Evolutionary conservation across 441 rosid genomes (phyloP), one percentile per base, ranked within the genome.

Genomic region (Brassica balearica): DNA sequence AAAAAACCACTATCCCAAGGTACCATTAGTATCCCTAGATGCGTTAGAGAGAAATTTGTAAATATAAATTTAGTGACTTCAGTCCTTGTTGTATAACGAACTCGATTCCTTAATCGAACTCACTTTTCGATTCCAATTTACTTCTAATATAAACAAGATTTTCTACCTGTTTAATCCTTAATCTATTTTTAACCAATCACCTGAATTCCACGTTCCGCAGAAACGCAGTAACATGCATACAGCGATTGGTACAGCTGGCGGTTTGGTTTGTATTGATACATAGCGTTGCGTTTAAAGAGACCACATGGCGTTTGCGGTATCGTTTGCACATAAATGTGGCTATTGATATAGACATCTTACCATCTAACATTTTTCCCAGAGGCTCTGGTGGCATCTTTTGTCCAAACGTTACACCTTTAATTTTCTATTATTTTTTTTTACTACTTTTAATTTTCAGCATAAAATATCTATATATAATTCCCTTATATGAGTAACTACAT

Each of bases 331-430:
- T 80, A 75, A 74, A 80, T 80, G 68, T 75, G 69, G 12, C 8
- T 56, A 46, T 75, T 70, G 82, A 80, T n/a, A 70, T 69, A 56
- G 82, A 80, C 82, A 75, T 80, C 80, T 80, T 70, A 80, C 82
- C 82, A 19, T 80, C 72, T 65, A 65, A 75, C 76, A 70, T 32
- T 29, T 74, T 80, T 75, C 76, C 73, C 82, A 79, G 79, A 69
- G 15, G 19, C 79, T 69, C 62, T 55, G 15, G 29, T 80, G 72
- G 56, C 79, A 41, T 80, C 72, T 74, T 80, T 74, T 79, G 82
- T 74, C 75, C 48, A 64, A 69, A 38, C 75, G 53, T 69, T 14
- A 55, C 60, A 74, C 22, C 66, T 79, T 69, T 72, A 34, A 6
- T 62, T 63, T 64, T 64, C 71, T 63, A 51, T 2, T 25, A 25